Base-by-base conservation (phyloP, 192 early-diverging fungal genomes). In the Spizellomyces punctatus region DNA sequence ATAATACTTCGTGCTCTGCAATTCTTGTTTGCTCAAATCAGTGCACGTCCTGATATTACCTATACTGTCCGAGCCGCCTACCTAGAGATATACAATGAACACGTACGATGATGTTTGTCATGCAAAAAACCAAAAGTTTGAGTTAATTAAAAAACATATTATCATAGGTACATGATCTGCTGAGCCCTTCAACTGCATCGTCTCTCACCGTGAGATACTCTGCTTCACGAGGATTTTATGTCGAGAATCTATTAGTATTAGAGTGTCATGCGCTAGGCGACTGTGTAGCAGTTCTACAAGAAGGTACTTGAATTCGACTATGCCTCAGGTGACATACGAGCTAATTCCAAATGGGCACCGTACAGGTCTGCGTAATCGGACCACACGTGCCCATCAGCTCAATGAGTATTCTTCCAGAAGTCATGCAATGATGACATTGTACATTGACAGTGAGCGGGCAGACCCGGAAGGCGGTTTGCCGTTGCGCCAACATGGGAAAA, bases 71-170 rank as follows among this genome's bases (percentile, higher is more conserved):
- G 73, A 19, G 79, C 80, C 10, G 70, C 74, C 16, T 87, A 85
- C 62, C 66, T 87, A 21, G 86, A 87, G 69, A 85, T 87, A 45
- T 87, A 85, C 69, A 87, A 87, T 58, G 86, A 87, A 74, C 68
- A 79, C 22, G 81, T 82, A 63, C 10, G 72, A 21, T 50, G 21
- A 27, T 46, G 49, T 56, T n/a, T 10, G 47, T 6, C 14, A 52
- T 27, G 3, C 16, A 19, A 41, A 16, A 42, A 16, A 5, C 42
- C 21, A 27, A 41, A 16, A 16, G 17, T 19, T 6, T 16, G 16
- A 61, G 14, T 61, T 61, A 27, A 61, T 42, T 61, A 6, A 62
- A 17, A 17, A 62, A 6, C 47, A 62, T 3, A 36, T 61, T 36
- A 6, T n/a, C n/a, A n/a, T 49, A 81, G 79, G 80, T 80, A 1